These are phyloP conservation scores for Candida insectorum DNA, from an alignment of 805 yeast species.

Conservation along the genomic window DNA sequence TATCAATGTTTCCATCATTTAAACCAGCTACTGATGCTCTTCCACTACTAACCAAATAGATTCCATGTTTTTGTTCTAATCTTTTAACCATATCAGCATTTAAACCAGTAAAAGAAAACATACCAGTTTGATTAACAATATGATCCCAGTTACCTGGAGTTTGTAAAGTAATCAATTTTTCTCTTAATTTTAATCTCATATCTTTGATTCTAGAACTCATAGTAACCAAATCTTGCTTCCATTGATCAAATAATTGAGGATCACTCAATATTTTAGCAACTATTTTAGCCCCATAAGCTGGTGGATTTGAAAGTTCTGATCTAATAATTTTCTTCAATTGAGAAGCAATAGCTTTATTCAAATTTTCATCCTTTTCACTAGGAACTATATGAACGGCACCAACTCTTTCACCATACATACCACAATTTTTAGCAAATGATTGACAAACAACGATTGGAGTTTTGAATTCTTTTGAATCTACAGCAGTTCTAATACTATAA, in stretches of 20 bases:
- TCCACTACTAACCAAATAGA: conserved; percentile 79
- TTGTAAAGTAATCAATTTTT: conserved; percentile 51
- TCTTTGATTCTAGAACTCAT: conserved; percentile 81
- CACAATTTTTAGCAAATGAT: conserved; percentile 94
- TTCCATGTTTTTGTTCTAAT: conserved; percentile 73
- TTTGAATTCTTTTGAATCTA: conserved; percentile 28
- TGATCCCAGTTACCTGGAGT: conserved; percentile 96
- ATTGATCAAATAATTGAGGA: conserved; percentile 65
- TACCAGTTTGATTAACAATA: conserved; percentile 86
- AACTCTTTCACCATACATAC: conserved; percentile 96
- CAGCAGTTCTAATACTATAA: conserved; percentile 71
- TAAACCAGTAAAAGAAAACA: conserved; percentile 95
- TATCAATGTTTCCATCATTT: conserved; percentile 70
- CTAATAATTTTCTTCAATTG: conserved; percentile 77
- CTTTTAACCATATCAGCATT: conserved; percentile 70
- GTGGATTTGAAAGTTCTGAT: conserved; percentile 89
- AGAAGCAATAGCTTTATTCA: conserved; percentile 59
- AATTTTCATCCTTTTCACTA: conserved; percentile 33
- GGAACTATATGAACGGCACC: conserved; percentile 85
- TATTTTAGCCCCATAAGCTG: conserved; percentile 92
- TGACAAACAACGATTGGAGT: conserved; percentile 66
- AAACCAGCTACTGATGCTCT: conserved; percentile 94
- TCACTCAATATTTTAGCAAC: conserved; percentile 72
- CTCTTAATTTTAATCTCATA: conserved; percentile 73
- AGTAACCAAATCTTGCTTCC: conserved; percentile 79